phyloP scores from a whole-genome alignment of 1,284 basidiomycete species.

The Rhodotorula sp. region DNA sequence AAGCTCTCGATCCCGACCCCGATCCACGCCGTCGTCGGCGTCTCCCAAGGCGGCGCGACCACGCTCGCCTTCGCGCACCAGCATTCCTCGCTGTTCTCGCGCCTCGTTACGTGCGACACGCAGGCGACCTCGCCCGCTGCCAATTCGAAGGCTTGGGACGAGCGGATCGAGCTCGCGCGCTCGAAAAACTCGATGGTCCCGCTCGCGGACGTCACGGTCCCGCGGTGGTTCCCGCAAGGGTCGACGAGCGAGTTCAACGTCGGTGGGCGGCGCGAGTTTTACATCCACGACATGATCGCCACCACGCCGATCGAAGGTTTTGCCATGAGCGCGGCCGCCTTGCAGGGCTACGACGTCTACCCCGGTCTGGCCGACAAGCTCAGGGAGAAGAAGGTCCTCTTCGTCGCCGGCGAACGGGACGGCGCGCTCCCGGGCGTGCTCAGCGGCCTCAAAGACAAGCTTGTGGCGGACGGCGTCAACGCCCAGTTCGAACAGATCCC shows the following conservation, averaged over 20 bases:
- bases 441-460: constrained; percentile 45
- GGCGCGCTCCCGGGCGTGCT: constrained; percentile 51
- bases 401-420: constrained; percentile 52
- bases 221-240: constrained; percentile 51
- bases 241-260: constrained; percentile 35
- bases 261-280: constrained; percentile 41
- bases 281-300: constrained; percentile 46
- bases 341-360: constrained; percentile 52
- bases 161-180: constrained; percentile 50
- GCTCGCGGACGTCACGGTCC: constrained; percentile 51
- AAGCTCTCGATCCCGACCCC: constrained; percentile 47
- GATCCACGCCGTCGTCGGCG: constrained; percentile 50
- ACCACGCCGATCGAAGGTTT: constrained; percentile 51
- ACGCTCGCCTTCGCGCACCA: constrained; percentile 50
- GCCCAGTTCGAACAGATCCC: constrained; percentile 47
- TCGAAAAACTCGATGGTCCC: constrained; percentile 44
- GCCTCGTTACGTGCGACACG: constrained; percentile 52
- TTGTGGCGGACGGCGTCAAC: constrained; percentile 45
- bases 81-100: constrained; percentile 47
- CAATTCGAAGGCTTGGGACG: constrained; percentile 52
- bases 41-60: constrained; percentile 54
- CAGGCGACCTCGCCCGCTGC: constrained; percentile 52
- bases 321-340: constrained; percentile 49
- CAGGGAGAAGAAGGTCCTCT: constrained; percentile 46
- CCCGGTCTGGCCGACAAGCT: constrained; percentile 47